Evolutionary conservation across 495 filamentous ascomycete genomes (phyloP).

Genomic region (Neurospora sp.): DNA sequence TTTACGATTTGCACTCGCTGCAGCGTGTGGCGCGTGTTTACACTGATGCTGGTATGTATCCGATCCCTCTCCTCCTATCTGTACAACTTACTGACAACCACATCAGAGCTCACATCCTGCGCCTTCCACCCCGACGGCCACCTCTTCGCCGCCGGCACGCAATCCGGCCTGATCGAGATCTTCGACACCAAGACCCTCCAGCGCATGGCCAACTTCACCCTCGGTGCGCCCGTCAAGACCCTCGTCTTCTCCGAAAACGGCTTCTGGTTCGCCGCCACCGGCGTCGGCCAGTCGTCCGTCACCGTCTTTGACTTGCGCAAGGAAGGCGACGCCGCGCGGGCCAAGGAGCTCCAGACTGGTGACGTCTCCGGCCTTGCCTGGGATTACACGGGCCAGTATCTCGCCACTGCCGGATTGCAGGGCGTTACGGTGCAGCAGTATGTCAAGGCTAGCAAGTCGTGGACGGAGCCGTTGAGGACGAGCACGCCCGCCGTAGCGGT

Average conservation of each 20-base stretch:
- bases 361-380: constrained; percentile 63
- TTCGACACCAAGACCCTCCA: constrained; percentile 70
- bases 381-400: constrained; percentile 94
- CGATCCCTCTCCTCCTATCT: not conserved
- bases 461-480: constrained; percentile 76
- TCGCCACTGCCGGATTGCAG: constrained; percentile 69
- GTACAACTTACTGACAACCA: constrained; percentile 23
- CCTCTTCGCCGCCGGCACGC: constrained; percentile 74
- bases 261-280: constrained; percentile 80
- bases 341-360: constrained; percentile 76
- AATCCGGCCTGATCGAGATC: constrained; percentile 68
- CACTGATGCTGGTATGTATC: constrained; percentile 64
- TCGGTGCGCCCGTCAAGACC: constrained; percentile 56
- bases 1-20: constrained; percentile 68
- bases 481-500: constrained; percentile 64
- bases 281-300: constrained; percentile 60
- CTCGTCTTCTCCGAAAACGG: constrained; percentile 93
- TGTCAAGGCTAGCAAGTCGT: constrained; percentile 67
- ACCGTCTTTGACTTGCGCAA: constrained; percentile 89
- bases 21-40: constrained; percentile 65
- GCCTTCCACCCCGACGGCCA: constrained; percentile 94
- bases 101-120: constrained; percentile 62
- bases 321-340: constrained; percentile 59
- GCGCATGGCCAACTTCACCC: constrained; percentile 58
- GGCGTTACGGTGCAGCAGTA: constrained; percentile 85